phyloP scores from a whole-genome alignment of 306 rosid species.

The Vicia sativa region DNA sequence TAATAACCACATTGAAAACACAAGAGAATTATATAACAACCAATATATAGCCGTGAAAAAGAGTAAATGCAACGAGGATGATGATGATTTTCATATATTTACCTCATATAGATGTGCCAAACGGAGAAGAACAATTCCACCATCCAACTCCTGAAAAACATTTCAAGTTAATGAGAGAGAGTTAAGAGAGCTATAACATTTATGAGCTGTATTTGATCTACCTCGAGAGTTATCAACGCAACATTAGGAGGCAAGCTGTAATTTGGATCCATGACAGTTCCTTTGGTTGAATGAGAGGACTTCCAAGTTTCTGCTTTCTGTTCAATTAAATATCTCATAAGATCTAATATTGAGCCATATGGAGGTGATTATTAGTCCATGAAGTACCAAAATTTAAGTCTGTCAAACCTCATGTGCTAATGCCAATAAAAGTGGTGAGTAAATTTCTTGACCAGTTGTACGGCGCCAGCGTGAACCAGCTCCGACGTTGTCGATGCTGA shows the following conservation, averaged over 20 bases:
- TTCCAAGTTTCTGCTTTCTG: slow-evolving; percentile 69
- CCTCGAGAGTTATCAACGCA: slow-evolving; percentile 90
- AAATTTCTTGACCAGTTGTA: slow-evolving; percentile 71
- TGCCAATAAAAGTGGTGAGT: slow-evolving; percentile 70
- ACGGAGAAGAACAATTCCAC: slow-evolving; percentile 70
- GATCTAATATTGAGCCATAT: not conserved
- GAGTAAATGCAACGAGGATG: not conserved
- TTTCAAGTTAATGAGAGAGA: slow-evolving; percentile 19
- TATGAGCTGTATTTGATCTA: slow-evolving; percentile 27
- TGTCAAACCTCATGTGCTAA: slow-evolving; percentile 65
- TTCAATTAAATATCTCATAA: slow-evolving; percentile 25
- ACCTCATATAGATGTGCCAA: slow-evolving; percentile 95
- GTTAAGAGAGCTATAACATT: not conserved
- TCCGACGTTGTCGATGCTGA: slow-evolving; percentile 54
- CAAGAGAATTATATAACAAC: slow-evolving; percentile 22
- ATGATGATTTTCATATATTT: slow-evolving; percentile 3
- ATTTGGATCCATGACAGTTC: slow-evolving; percentile 57
- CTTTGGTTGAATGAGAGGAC: slow-evolving; percentile 59
- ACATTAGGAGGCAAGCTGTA: slow-evolving; percentile 82
- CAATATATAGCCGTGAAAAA: not conserved
- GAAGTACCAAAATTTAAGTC: slow-evolving; percentile 4
- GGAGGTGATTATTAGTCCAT: not conserved
- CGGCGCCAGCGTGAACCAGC: slow-evolving; percentile 78
- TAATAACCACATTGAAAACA: slow-evolving; percentile 19
- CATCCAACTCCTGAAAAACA: slow-evolving; percentile 73